A percentile compares a stretch with the other conserved stretches of the same genome.
Conservation (phyloP, 805 yeast genomes). For the Metschnikowia sp. region DNA sequence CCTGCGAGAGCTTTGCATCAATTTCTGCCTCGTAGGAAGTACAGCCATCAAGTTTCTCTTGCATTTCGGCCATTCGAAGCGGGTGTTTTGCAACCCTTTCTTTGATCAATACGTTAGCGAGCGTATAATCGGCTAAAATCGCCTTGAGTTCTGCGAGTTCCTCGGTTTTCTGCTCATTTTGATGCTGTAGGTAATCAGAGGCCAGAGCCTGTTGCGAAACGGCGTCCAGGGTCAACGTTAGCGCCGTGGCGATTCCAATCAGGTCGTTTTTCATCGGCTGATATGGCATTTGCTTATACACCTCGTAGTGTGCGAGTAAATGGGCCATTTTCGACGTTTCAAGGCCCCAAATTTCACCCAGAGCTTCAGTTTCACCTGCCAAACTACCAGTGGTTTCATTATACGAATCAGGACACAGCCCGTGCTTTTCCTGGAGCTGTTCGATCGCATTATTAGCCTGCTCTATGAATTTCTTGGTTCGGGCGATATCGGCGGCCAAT, state of each 20-base stretch:
- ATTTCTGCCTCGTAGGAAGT: conserved; percentile 5
- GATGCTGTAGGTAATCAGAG: neutral
- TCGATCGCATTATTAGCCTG: conserved; percentile 16
- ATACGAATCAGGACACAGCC: conserved; percentile 1
- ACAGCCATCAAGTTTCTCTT: conserved; percentile 5
- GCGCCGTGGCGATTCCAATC: conserved; percentile 21
- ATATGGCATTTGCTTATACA: conserved; percentile 15
- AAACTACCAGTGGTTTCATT: neutral
- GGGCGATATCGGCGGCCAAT: conserved; percentile 13
- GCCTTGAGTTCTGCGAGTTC: conserved; percentile 1
- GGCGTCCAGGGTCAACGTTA: conserved; percentile 12
- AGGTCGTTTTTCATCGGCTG: conserved; percentile 18
- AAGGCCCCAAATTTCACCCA: conserved; percentile 3
- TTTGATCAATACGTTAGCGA: conserved; percentile 4
- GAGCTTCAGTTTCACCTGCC: neutral
- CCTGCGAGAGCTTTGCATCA: neutral
- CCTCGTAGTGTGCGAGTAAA: conserved; percentile 15
- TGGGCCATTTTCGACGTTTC: conserved; percentile 8
- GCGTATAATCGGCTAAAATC: conserved; percentile 12
- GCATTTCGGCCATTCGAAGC: conserved; percentile 8
- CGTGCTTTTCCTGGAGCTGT: conserved; percentile 5
- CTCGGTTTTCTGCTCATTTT: neutral
- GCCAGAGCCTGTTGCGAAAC: conserved; percentile 12
- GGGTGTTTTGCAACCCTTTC: conserved; percentile 8
- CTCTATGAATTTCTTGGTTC: conserved; percentile 12